phyloP scores from a whole-genome alignment of 148 eudicot genomes.

The Rhododendron ferrugineum region DNA sequence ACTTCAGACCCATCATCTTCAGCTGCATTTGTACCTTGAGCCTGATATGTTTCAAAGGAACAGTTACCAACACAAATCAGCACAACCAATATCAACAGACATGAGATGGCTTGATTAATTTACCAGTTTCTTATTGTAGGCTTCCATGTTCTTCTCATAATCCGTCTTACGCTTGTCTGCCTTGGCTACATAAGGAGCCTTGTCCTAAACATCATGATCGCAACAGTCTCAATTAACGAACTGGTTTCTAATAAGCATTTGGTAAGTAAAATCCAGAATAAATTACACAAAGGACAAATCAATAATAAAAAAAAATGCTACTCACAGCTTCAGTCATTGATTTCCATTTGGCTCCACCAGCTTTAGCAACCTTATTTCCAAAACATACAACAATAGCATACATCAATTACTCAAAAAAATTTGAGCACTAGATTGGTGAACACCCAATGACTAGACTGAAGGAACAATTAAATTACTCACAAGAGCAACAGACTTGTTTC shows the following conservation, averaged over 20 bases:
- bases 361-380: constrained; percentile 24
- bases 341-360: constrained; percentile 40
- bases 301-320: not conserved
- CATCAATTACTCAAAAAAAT: not conserved
- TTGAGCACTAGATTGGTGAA: not conserved
- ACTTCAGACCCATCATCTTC: constrained; percentile 40
- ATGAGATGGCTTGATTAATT: not conserved
- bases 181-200: constrained; percentile 30
- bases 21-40: constrained; percentile 12
- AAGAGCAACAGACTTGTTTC: constrained; percentile 30
- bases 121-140: constrained; percentile 30
- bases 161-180: constrained; percentile 33
- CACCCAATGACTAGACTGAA: not conserved
- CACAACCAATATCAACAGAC: not conserved
- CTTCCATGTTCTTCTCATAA: constrained; percentile 22
- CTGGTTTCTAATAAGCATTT: not conserved
- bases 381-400: not conserved
- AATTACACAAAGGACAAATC: not conserved
- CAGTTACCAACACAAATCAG: not conserved
- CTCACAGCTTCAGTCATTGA: constrained; percentile 23
- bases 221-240: not conserved
- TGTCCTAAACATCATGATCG: constrained; percentile 19
- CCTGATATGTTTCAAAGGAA: constrained; percentile 8
- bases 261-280: not conserved
- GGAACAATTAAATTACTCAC: constrained; percentile 10